Percentiles rank a stretch among this genome's conserved stretches.
phyloP scores from a whole-genome alignment of 2,329 filamentous ascomycete genomes.

The Dactylella cylindrospora region DNA sequence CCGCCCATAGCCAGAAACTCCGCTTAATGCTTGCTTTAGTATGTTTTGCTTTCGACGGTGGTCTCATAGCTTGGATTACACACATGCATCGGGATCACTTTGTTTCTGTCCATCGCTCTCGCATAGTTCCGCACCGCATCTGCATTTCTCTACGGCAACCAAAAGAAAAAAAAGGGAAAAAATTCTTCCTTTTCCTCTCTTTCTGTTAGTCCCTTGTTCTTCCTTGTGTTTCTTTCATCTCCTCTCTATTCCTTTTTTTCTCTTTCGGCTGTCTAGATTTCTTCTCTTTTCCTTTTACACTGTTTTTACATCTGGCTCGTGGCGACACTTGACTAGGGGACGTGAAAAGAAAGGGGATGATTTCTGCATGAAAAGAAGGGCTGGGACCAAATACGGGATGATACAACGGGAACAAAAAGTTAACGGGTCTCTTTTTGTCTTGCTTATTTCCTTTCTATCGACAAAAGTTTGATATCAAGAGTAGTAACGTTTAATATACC shows the following conservation, averaged over 20 bases:
- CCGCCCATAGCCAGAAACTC: slow-evolving; percentile 38
- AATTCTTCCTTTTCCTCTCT: no score
- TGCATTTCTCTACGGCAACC: slow-evolving; percentile 14
- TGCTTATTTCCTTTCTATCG: slow-evolving; percentile 25
- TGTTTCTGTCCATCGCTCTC: slow-evolving; percentile 7
- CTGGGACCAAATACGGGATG: slow-evolving; percentile 37
- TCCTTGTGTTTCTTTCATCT: slow-evolving; percentile 18
- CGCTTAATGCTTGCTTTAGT: slow-evolving; percentile 36
- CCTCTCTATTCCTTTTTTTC: slow-evolving; percentile 33
- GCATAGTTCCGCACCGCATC: slow-evolving; percentile 15
- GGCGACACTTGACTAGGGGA: slow-evolving; percentile 42
- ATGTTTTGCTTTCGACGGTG: slow-evolving; percentile 15
- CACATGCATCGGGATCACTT: slow-evolving; percentile 23
- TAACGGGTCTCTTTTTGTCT: slow-evolving; percentile 35
- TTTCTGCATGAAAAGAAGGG: slow-evolving; percentile 31
- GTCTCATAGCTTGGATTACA: slow-evolving; percentile 36
- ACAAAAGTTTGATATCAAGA: slow-evolving; percentile 40
- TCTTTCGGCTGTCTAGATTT: slow-evolving; percentile 40
- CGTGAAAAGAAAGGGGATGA: slow-evolving; percentile 34
- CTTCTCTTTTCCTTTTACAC: slow-evolving; percentile 33
- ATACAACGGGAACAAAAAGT: slow-evolving; percentile 42
- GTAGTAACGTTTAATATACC: slow-evolving; percentile 44
- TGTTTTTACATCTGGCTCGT: slow-evolving; percentile 42
- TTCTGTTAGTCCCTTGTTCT: slow-evolving; percentile 16
- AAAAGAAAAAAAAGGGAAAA: no score